These are phyloP conservation scores for Nyctanthes arbortristis DNA, from an alignment of 257 asterid species.

Conservation along the genomic window DNA sequence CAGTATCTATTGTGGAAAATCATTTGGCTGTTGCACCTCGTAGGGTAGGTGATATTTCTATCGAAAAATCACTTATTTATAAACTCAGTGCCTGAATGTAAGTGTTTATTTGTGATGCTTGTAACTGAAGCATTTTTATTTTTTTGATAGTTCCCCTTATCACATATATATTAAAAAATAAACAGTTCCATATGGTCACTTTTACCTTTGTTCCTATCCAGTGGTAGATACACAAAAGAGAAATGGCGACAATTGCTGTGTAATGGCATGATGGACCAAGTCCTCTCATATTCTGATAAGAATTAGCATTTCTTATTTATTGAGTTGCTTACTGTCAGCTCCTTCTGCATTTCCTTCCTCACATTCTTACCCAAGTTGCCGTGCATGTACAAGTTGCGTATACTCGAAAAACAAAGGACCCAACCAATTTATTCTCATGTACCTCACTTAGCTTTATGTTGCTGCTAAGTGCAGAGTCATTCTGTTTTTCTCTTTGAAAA, in stretches of 20 bases:
- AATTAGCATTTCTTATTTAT: background rate
- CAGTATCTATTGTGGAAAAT: constrained; percentile 60
- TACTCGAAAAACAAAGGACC: background rate
- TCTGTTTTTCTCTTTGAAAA: background rate
- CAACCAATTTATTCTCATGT: background rate
- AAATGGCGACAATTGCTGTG: background rate
- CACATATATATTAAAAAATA: too few species aligned
- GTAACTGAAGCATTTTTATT: too few species aligned
- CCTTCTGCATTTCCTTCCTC: background rate
- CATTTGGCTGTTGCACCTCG: constrained; percentile 70
- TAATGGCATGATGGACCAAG: background rate
- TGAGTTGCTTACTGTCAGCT: background rate
- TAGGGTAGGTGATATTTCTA: constrained; percentile 37
- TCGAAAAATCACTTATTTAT: background rate
- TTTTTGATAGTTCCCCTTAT: background rate
- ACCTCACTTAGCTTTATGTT: background rate
- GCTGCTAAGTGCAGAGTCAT: background rate
- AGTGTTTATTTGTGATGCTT: too few species aligned
- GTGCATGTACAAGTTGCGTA: background rate
- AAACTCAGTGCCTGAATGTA: too few species aligned
- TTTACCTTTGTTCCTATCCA: background rate
- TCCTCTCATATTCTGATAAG: background rate
- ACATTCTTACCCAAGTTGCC: background rate
- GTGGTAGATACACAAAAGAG: background rate
- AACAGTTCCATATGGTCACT: too few species aligned